These are phyloP conservation scores for Botryotinia globosa DNA, from an alignment of 2,329 filamentous ascomycete species.

Conservation along the genomic window DNA sequence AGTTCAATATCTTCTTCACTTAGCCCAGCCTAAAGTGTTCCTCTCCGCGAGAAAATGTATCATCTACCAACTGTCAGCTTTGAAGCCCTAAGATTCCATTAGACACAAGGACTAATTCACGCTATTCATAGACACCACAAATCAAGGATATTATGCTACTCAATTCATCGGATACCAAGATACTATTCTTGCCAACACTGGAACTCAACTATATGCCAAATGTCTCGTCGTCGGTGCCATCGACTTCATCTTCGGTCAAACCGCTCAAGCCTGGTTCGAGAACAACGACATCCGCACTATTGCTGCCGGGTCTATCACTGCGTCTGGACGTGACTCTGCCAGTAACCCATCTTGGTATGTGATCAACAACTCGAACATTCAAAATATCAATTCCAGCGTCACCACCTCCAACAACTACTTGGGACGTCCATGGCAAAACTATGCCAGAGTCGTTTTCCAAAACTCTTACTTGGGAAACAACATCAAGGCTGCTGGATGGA, in stretches of 20 bases:
- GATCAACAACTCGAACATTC: slow-evolving; percentile 51
- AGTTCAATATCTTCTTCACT: background rate
- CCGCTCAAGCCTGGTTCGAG: slow-evolving; percentile 52
- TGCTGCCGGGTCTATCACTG: slow-evolving; percentile 47
- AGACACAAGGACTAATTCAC: slow-evolving; percentile 51
- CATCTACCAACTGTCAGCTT: slow-evolving; percentile 37
- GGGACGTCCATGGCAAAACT: slow-evolving; percentile 51
- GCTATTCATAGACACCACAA: slow-evolving; percentile 48
- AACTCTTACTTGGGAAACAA: slow-evolving; percentile 47
- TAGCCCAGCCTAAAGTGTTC: background rate
- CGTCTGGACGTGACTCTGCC: slow-evolving; percentile 42
- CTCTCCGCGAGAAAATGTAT: background rate
- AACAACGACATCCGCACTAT: slow-evolving; percentile 43
- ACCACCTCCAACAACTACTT: slow-evolving; percentile 46
- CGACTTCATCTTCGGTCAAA: slow-evolving; percentile 58
- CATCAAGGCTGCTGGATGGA: slow-evolving; percentile 51
- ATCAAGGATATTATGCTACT: slow-evolving; percentile 56
- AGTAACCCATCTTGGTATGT: slow-evolving; percentile 49
- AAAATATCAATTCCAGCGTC: slow-evolving; percentile 42
- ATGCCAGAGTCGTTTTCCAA: slow-evolving; percentile 51
- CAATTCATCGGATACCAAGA: slow-evolving; percentile 56
- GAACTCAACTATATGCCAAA: slow-evolving; percentile 54
- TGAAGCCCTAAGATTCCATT: slow-evolving; percentile 39
- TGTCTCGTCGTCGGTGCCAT: slow-evolving; percentile 55
- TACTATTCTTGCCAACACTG: slow-evolving; percentile 49